phyloP scores from a whole-genome alignment of 208 protist genomes.

The Porcisia deanei region DNA sequence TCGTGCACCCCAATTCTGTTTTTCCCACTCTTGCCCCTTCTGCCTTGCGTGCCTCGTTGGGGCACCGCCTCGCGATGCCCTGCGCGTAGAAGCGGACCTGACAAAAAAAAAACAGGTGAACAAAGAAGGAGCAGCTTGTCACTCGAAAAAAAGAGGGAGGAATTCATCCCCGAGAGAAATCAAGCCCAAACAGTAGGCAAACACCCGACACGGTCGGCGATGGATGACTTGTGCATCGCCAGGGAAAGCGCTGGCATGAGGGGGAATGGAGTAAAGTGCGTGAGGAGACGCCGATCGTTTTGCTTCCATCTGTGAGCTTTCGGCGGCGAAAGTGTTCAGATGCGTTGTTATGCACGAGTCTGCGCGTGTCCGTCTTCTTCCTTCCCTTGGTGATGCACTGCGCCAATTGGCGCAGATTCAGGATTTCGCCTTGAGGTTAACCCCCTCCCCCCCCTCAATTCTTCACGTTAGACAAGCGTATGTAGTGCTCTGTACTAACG shows the following conservation, averaged over 20 bases:
- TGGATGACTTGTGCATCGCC: neutral
- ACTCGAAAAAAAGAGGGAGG: neutral
- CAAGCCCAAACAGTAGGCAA: neutral
- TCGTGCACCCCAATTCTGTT: slow-evolving; percentile 17
- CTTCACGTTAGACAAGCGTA: neutral
- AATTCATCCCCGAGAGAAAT: neutral
- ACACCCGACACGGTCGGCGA: neutral
- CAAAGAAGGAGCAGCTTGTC: neutral
- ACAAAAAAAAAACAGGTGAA: neutral
- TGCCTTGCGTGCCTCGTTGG: neutral
- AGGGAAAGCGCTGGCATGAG: neutral
- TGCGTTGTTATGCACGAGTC: neutral
- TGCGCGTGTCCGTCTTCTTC: neutral
- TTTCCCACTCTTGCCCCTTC: neutral
- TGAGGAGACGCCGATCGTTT: neutral
- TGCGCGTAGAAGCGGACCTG: neutral
- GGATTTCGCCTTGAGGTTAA: neutral
- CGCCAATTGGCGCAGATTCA: neutral
- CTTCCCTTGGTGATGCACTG: neutral
- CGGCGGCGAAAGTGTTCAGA: neutral
- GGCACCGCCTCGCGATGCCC: neutral
- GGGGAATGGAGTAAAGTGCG: neutral
- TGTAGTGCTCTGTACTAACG: neutral
- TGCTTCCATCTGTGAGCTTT: neutral
- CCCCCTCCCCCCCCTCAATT: neutral